Evolutionary conservation across 2,329 filamentous ascomycete species (phyloP).

Genomic region (Blastomyces parvus): DNA sequence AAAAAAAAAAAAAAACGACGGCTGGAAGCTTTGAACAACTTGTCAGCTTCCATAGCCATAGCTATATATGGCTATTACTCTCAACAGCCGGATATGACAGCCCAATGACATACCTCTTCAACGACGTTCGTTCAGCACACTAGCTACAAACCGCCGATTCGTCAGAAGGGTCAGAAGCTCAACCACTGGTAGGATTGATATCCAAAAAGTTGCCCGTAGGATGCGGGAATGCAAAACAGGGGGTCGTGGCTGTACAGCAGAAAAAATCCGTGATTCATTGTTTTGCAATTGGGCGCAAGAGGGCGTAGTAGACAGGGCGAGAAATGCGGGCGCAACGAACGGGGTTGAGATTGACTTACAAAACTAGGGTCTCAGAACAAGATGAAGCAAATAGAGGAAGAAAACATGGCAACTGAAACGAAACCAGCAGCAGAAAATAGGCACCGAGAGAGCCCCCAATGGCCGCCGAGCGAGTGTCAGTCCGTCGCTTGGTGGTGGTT

Average conservation of each 20-base stretch:
- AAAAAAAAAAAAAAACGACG: background rate
- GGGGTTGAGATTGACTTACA: background rate
- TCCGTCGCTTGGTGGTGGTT: background rate
- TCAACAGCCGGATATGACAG: background rate
- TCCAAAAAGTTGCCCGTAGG: constrained; percentile 14
- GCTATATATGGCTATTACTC: background rate
- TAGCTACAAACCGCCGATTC: constrained; percentile 10
- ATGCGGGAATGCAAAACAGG: constrained; percentile 16
- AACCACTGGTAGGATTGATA: constrained; percentile 21
- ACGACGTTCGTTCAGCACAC: constrained; percentile 5
- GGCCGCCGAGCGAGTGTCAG: background rate
- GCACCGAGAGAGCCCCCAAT: constrained; percentile 4
- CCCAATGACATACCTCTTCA: constrained; percentile 14
- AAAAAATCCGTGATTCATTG: constrained; percentile 25
- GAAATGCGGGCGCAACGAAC: background rate
- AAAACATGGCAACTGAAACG: constrained; percentile 5
- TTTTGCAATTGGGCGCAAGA: constrained; percentile 23
- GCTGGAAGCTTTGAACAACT: constrained; percentile 7
- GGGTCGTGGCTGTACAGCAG: constrained; percentile 20
- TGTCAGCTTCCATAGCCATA: constrained; percentile 10
- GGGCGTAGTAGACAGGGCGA: constrained; percentile 16
- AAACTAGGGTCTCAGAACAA: constrained; percentile 2
- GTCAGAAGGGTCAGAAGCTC: constrained; percentile 11
- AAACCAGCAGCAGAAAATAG: background rate
- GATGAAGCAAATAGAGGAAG: background rate